Base-by-base conservation (phyloP, 2,329 filamentous ascomycete species). In the Periconia digitata region DNA sequence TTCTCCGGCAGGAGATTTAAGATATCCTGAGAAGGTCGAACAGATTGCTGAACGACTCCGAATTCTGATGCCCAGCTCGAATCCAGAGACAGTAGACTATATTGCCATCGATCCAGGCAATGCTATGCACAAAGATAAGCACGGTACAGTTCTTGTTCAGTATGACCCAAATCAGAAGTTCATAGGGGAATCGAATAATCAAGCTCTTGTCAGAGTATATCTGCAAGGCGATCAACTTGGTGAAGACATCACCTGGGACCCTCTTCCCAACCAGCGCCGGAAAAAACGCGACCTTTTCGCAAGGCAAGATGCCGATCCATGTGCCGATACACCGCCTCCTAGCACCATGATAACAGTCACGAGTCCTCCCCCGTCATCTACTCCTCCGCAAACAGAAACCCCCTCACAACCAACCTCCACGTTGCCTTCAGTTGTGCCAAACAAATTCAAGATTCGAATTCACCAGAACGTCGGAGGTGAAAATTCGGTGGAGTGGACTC, bases 101-200 rank as follows among this genome's bases (percentile, higher is more conserved):
- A 23, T 34, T 44, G 32, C 34, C 8, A 38, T 44, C 32, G 40
- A 49, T 13, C 32, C 34, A 38, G 8, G 27, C 3, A 29, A 49
- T 22, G 6, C 24, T 7, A 7, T 27, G 24, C 24, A 27, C 24
- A 13, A 40, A 18, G 12, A 10, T 8, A 42, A 43, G 38, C 43
- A 42, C 47, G 43, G 39, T 17, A 50, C 18, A 5, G 24, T 46
- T 35, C 24, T 47, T 15, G 32, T 50, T 18, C 46, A 49, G 24
- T 49, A 44, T 23, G 40, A 49, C 40, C 46, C 46, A 6, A 43
- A 49, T 13, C 40, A 49, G n/a, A n/a, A 44, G 29, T 36, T 41
- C 12, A 18, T 23, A 35, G 45, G 40, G 5, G 16, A 47, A 38
- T 39, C 20, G 16, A 27, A 43, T 34, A 16, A 27, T 15, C 34